Conservation (phyloP, 768 basidiomycete genomes). For the Boletellus ananas region DNA sequence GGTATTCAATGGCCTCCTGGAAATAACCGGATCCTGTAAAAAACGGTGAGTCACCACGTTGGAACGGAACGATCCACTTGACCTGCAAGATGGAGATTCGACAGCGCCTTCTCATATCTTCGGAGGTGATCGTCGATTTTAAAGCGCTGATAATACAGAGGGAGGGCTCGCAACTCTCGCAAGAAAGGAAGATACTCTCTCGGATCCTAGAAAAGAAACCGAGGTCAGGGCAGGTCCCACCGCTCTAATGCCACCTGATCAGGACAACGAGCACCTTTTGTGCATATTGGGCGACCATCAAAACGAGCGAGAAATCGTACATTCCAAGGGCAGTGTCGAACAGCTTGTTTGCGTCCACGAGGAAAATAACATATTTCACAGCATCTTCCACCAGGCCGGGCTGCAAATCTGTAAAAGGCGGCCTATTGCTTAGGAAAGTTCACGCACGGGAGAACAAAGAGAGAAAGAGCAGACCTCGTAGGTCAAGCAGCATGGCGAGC, state of each 20-base stretch:
- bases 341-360: constrained; percentile 86
- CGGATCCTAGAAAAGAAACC: constrained; percentile 67
- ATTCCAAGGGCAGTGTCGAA: constrained; percentile 96
- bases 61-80: constrained; percentile 5
- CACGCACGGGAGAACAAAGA: not conserved
- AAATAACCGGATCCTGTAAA: constrained; percentile 62
- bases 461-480: constrained; percentile 60
- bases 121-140: constrained; percentile 91
- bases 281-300: constrained; percentile 95
- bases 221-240: not conserved
- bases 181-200: constrained; percentile 97
- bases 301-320: constrained; percentile 95
- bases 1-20: constrained; percentile 74
- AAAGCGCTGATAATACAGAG: constrained; percentile 81
- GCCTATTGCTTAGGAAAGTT: not conserved
- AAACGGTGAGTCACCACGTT: constrained; percentile 4
- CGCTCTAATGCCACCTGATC: constrained; percentile 4
- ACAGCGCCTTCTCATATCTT: constrained; percentile 69
- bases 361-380: constrained; percentile 97
- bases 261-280: constrained; percentile 66
- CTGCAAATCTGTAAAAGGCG: constrained; percentile 34
- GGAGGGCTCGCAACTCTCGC: constrained; percentile 71
- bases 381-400: constrained; percentile 89
- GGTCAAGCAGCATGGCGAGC: constrained; percentile 63
- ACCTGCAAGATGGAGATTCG: constrained; percentile 75